Evolutionary conservation across 306 rosid genomes (phyloP).

Genomic region (Parietaria judaica): DNA sequence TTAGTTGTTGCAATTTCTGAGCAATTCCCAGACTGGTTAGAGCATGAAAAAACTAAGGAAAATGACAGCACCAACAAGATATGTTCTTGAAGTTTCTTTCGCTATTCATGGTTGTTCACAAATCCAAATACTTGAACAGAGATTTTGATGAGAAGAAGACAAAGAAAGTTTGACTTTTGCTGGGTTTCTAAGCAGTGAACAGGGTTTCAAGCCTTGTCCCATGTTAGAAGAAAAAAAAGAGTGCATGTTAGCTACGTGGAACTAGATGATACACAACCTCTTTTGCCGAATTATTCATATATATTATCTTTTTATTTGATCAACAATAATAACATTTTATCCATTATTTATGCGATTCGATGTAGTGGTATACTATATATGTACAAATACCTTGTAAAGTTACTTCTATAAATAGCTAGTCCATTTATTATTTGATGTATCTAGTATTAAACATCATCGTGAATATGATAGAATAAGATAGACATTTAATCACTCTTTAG

Average conservation of each 20-base stretch:
- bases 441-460: too few species aligned
- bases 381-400: too few species aligned
- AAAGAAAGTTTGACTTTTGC: too few species aligned
- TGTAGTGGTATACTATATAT: too few species aligned
- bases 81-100: not conserved
- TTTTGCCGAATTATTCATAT: not conserved
- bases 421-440: too few species aligned
- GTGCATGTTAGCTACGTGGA: conserved; percentile 5
- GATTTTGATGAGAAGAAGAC: not conserved
- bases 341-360: too few species aligned
- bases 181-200: too few species aligned
- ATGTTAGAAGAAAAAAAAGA: not conserved
- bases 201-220: not conserved
- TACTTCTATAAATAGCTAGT: too few species aligned
- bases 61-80: too few species aligned
- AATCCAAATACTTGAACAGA: not conserved
- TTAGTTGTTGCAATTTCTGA: not conserved
- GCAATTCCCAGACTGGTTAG: conserved; percentile 6
- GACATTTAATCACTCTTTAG: too few species aligned
- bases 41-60: not conserved
- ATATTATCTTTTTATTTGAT: not conserved
- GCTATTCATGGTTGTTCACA: not conserved
- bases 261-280: not conserved
- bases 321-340: not conserved
- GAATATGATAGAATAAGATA: too few species aligned